Base-by-base conservation (phyloP, 1,284 basidiomycete species). In the Rhizoctonia solani region DNA sequence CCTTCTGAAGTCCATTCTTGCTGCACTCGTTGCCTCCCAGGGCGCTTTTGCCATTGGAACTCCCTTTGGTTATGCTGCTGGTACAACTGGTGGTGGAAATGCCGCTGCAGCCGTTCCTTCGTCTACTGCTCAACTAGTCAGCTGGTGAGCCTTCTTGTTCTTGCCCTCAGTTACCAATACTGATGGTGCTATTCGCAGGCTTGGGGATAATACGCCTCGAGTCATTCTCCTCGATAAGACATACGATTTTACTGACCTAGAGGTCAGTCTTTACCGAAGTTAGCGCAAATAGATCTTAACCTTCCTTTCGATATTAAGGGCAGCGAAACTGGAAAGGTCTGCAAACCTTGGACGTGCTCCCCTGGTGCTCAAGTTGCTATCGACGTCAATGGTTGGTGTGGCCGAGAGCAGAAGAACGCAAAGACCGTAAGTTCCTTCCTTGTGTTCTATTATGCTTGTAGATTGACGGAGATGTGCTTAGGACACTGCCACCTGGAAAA, bases 81-180 rank as follows among this genome's bases (percentile, higher is more conserved):
- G 70, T 0, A 76, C 75, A 21, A 76, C 74, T 8, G 77, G 77
- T 5, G 77, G 77, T 29, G 77, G 77, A 13, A 73, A 58, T 32
- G 73, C 74, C 11, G 61, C 74, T 1, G 70, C 75, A 0, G 69
- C 73, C 5, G 72, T 73, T 27, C 77, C 77, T 19, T 71, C 73
- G 1, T 75, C 74, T 42, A 61, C 72, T 16, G 69, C 73, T 13
- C 71, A 78, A 68, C 71, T 78, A 23, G 69, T 72, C 11, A 49
- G 46, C 46, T 49, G 46, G 46, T 49, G 23, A 4, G 4, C 21
- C 25, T 5, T n/a, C n/a, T n/a, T 11, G n/a, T 6, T 5, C 3
- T 27, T 21, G 23, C 23, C 14, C 21, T 23, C 11, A 25, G 5
- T 5, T 4, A 27, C 21, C 14, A 6, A 21, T n/a, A n/a, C n/a